Evolutionary conservation across 2,329 filamentous ascomycete genomes (phyloP).

Genomic region (Fusarium oligoseptatum): DNA sequence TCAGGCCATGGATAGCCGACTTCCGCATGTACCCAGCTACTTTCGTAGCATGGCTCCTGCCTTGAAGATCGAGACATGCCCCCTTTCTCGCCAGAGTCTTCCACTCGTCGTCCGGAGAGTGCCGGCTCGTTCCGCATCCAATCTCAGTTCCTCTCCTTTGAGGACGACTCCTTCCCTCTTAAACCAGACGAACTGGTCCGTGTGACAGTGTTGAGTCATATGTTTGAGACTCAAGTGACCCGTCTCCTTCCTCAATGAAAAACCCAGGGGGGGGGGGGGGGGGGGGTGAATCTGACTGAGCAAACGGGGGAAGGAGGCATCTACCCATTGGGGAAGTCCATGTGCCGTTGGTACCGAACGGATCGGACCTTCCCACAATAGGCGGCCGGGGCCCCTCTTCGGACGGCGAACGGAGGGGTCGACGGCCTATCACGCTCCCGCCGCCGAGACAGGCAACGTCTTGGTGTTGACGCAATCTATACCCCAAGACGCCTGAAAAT

Average conservation of each 20-base stretch:
- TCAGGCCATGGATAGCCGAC: background rate
- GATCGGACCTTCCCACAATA: background rate
- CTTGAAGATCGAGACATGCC: background rate
- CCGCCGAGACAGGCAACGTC: slow-evolving; percentile 7
- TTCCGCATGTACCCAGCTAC: background rate
- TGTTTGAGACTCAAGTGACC: background rate
- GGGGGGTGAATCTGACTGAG: background rate
- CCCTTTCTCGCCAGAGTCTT: background rate
- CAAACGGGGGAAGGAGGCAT: background rate
- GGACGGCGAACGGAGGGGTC: slow-evolving; percentile 11
- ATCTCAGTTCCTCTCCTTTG: slow-evolving; percentile 3
- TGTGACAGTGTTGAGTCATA: slow-evolving; percentile 12
- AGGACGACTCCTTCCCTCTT: slow-evolving; percentile 3
- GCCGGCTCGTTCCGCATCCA: background rate
- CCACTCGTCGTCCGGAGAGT: background rate
- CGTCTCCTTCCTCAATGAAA: background rate
- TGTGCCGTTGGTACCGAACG: background rate
- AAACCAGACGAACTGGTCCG: background rate
- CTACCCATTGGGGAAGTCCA: background rate
- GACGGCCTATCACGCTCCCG: slow-evolving; percentile 4
- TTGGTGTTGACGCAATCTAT: slow-evolving; percentile 16
- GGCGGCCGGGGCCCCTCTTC: background rate
- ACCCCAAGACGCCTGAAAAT: background rate
- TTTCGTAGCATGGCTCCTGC: background rate
- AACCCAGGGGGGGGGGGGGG: background rate